These are phyloP conservation scores for Coemansia sp. DNA, from an alignment of 192 early-diverging fungal species.

Conservation along the genomic window DNA sequence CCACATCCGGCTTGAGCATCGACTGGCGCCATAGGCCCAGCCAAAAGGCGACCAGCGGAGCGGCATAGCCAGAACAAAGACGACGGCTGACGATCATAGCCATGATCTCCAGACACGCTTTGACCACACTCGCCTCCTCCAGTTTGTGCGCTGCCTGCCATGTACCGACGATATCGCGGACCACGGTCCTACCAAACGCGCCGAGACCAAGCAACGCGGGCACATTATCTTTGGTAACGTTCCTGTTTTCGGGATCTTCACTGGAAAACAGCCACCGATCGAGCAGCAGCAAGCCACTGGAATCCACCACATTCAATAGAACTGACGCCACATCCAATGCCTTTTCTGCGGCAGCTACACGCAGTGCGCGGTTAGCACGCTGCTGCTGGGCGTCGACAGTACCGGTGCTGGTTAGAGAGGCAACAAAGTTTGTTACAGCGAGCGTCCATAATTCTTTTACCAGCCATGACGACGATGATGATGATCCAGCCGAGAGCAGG, in stretches of 20 bases:
- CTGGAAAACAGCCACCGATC: slow-evolving; percentile 5
- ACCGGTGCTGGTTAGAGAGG: background rate
- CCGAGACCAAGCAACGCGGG: background rate
- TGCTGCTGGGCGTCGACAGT: slow-evolving; percentile 7
- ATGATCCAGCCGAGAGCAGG: background rate
- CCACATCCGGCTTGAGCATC: background rate
- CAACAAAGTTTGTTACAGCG: background rate
- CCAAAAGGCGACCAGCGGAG: slow-evolving; percentile 18
- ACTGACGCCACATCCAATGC: slow-evolving; percentile 1
- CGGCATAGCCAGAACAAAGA: no score
- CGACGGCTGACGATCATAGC: background rate
- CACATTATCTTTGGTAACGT: background rate
- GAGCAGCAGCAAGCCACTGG: slow-evolving; percentile 3
- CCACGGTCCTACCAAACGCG: slow-evolving; percentile 6
- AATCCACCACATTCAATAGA: background rate
- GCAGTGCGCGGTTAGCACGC: background rate
- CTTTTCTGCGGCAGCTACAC: background rate
- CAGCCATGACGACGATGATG: slow-evolving; percentile 12
- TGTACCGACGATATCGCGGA: slow-evolving; percentile 12
- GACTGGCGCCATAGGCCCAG: slow-evolving; percentile 27
- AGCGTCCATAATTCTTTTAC: slow-evolving; percentile 11
- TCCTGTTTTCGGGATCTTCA: background rate
- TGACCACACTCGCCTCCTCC: background rate
- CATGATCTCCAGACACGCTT: background rate
- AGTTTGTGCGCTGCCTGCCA: background rate